Percentiles rank a stretch among this genome's conserved stretches.
Conservation (phyloP, 352 stramenopile genomes). For the Globisporangium cederbergense region DNA sequence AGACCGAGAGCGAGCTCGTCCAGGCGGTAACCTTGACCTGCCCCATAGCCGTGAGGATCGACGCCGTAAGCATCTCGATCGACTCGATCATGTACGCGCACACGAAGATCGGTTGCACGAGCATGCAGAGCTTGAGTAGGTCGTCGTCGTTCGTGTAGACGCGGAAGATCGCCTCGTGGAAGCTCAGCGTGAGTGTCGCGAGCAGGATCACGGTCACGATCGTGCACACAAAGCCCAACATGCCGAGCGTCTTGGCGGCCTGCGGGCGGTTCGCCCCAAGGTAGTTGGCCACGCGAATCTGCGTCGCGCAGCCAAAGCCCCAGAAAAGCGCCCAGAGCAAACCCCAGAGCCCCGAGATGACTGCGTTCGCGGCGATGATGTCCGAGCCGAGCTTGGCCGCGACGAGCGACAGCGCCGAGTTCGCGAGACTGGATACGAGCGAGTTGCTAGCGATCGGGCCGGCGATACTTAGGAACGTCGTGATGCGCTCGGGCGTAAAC, state of each 20-base stretch:
- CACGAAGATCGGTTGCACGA: conserved; percentile 53
- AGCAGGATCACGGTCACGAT: conserved; percentile 43
- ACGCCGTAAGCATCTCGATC: conserved; percentile 44
- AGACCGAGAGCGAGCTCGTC: conserved; percentile 40
- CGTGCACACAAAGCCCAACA: conserved; percentile 64
- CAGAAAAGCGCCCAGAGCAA: conserved; percentile 77
- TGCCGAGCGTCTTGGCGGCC: conserved; percentile 50
- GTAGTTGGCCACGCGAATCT: conserved; percentile 78
- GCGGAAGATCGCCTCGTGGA: conserved; percentile 35
- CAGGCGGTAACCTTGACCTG: conserved; percentile 46
- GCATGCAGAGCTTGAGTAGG: conserved; percentile 39
- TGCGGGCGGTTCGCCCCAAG: conserved; percentile 65
- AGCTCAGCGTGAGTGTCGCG: conserved; percentile 27
- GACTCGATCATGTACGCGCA: conserved; percentile 44
- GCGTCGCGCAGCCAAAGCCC: conserved; percentile 73
- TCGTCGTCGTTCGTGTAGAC: conserved; percentile 52
- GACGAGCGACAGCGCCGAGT: conserved; percentile 64
- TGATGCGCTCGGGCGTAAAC: conserved; percentile 57
- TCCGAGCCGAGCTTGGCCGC: conserved; percentile 69
- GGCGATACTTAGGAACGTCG: conserved; percentile 64
- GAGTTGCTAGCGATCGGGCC: conserved; percentile 61
- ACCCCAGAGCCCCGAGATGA: conserved; percentile 65
- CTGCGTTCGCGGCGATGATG: conserved; percentile 73
- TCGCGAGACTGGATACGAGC: conserved; percentile 70
- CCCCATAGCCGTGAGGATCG: conserved; percentile 50